phyloP scores from a whole-genome alignment of 1,284 basidiomycete species.

The Cutaneotrichosporon sp. region DNA sequence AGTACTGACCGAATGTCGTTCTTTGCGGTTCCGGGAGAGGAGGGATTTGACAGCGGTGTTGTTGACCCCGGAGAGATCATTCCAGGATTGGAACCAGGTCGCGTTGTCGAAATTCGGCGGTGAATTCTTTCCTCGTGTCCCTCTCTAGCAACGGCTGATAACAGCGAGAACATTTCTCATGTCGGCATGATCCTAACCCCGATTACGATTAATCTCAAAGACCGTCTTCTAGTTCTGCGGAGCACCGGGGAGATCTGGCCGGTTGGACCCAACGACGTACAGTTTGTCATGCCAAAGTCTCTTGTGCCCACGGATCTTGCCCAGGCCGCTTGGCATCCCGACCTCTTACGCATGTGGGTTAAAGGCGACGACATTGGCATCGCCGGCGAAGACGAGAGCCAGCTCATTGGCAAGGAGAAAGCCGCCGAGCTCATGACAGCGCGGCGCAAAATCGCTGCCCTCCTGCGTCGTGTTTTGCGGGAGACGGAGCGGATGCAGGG shows the following conservation, averaged over 20 bases:
- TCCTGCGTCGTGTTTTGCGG: conserved; percentile 33
- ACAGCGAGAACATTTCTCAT: conserved; percentile 13
- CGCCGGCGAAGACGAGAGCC: not conserved
- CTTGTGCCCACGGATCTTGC: conserved; percentile 24
- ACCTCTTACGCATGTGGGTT: conserved; percentile 25
- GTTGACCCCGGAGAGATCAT: conserved; percentile 13
- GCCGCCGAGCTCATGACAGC: conserved; percentile 27
- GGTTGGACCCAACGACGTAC: conserved; percentile 38
- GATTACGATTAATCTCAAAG: conserved; percentile 24
- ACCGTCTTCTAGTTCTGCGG: conserved; percentile 35
- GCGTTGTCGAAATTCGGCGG: conserved; percentile 40
- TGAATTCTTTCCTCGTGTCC: too few species aligned
- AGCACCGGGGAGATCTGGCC: conserved; percentile 42
- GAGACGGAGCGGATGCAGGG: conserved; percentile 40
- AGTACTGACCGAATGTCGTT: conserved; percentile 11
- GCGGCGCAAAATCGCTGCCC: conserved; percentile 32
- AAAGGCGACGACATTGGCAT: conserved; percentile 17
- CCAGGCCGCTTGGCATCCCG: conserved; percentile 27
- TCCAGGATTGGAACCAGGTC: conserved; percentile 28
- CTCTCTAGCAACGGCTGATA: too few species aligned
- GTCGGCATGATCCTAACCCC: conserved; percentile 38
- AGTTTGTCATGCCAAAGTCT: conserved; percentile 42
- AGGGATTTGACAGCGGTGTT: not conserved
- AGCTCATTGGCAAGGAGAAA: conserved; percentile 4
- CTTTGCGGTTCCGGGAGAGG: conserved; percentile 6